Percentiles rank a stretch among this genome's conserved stretches.
Evolutionary conservation across 2,329 filamentous ascomycete genomes (phyloP).

Genomic region (Calonectria hawksworthii): DNA sequence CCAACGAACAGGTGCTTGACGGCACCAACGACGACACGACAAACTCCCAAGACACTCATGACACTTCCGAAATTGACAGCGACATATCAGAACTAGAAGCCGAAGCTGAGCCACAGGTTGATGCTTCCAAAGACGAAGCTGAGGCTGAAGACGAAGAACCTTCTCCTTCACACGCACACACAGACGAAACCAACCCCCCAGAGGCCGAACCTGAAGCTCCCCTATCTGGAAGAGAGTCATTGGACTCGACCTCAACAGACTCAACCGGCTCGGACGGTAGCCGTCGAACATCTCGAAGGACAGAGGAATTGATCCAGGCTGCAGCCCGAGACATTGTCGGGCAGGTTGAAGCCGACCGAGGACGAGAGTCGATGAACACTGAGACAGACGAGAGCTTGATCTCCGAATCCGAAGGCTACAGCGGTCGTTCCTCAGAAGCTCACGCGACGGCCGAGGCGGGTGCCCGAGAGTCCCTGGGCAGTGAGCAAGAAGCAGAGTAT

Average conservation of each 20-base stretch:
- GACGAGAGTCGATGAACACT: slow-evolving; percentile 44
- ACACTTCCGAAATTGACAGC: slow-evolving; percentile 1
- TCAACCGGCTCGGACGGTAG: slow-evolving; percentile 46
- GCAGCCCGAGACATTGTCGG: slow-evolving; percentile 66
- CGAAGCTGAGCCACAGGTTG: slow-evolving; percentile 1
- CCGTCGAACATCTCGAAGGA: slow-evolving; percentile 58
- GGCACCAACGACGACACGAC: slow-evolving; percentile 6
- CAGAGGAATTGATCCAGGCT: slow-evolving; percentile 67
- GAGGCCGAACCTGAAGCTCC: slow-evolving; percentile 37
- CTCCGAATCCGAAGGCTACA: slow-evolving; percentile 40
- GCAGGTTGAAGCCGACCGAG: slow-evolving; percentile 55
- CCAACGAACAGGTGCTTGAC: not conserved
- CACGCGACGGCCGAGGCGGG: not conserved
- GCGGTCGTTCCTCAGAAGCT: slow-evolving; percentile 16
- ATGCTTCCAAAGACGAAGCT: slow-evolving; percentile 23
- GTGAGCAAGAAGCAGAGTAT: slow-evolving; percentile 12
- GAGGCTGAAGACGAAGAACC: slow-evolving; percentile 21
- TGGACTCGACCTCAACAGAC: slow-evolving; percentile 36
- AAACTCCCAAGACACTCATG: slow-evolving; percentile 10
- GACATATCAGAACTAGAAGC: slow-evolving; percentile 20
- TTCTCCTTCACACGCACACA: not conserved
- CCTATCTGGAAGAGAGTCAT: slow-evolving; percentile 39
- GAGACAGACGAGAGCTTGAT: slow-evolving; percentile 41
- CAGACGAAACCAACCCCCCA: slow-evolving; percentile 31
- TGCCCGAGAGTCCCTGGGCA: slow-evolving; percentile 5